phyloP scores from a whole-genome alignment of 163 green algal genomes.

The Chloromonas sp. region DNA sequence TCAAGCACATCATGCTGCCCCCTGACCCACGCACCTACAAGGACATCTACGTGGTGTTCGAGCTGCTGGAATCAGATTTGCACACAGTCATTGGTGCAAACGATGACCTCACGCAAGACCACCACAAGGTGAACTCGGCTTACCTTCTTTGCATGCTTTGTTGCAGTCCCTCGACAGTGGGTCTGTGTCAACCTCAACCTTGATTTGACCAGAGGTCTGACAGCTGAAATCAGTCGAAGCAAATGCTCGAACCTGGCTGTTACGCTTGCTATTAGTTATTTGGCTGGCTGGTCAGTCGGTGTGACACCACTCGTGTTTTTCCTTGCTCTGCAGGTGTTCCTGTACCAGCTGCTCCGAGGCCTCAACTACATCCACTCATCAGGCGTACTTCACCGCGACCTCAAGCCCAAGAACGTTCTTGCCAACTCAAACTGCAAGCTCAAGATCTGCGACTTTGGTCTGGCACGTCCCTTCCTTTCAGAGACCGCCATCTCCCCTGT shows the following conservation, averaged over 20 bases:
- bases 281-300: not conserved
- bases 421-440: slow-evolving; percentile 99
- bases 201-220: too few species aligned
- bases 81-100: slow-evolving; percentile 98
- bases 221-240: too few species aligned
- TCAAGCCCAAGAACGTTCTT: slow-evolving; percentile 99
- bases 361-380: slow-evolving; percentile 98
- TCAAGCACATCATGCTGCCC: slow-evolving; percentile 99
- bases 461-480: slow-evolving; percentile 81
- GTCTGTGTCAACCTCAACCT: too few species aligned
- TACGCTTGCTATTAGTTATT: not conserved
- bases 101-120: slow-evolving; percentile 93
- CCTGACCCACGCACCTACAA: slow-evolving; percentile 86
- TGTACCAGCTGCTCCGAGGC: slow-evolving; percentile 97
- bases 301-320: slow-evolving; percentile 22
- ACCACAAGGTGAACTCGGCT: slow-evolving; percentile 61
- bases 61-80: slow-evolving; percentile 91
- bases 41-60: slow-evolving; percentile 97
- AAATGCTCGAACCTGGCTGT: too few species aligned
- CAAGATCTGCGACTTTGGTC: slow-evolving; percentile 88
- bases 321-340: slow-evolving; percentile 80
- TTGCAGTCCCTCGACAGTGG: too few species aligned
- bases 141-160: too few species aligned
- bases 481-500: slow-evolving; percentile 50
- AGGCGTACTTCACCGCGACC: slow-evolving; percentile 74